phyloP scores from a whole-genome alignment of 805 yeast species.

The Wickerhamiella kazuoi region DNA sequence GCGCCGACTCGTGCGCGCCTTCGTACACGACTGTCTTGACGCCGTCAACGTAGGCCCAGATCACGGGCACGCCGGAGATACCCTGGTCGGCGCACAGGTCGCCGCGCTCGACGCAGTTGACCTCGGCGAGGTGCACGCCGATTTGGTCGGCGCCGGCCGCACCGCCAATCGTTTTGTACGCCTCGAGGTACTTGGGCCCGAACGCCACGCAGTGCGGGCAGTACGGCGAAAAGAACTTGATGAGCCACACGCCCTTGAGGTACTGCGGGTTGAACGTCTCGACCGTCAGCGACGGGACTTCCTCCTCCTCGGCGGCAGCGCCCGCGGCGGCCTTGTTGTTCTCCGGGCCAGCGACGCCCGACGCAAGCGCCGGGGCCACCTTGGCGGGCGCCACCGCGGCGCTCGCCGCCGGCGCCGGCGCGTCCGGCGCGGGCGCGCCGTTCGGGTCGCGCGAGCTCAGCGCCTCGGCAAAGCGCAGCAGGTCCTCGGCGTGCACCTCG shows the following conservation, averaged over 20 bases:
- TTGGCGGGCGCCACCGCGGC: background rate
- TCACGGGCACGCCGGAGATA: slow-evolving; percentile 48
- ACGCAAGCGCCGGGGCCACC: background rate
- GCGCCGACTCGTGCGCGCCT: slow-evolving; percentile 5
- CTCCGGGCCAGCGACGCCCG: background rate
- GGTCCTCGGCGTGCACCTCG: background rate
- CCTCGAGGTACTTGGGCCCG: slow-evolving; percentile 68
- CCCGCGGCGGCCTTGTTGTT: background rate
- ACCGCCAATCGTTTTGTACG: slow-evolving; percentile 31
- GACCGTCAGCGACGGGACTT: slow-evolving; percentile 5
- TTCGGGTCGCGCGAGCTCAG: background rate
- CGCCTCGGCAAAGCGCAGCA: background rate
- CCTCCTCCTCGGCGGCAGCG: background rate
- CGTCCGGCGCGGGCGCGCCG: background rate
- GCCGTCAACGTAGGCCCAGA: slow-evolving; percentile 39
- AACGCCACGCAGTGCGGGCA: slow-evolving; percentile 66
- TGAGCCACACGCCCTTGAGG: slow-evolving; percentile 42
- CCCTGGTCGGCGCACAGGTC: slow-evolving; percentile 63
- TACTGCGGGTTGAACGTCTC: slow-evolving; percentile 5
- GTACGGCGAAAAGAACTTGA: slow-evolving; percentile 82
- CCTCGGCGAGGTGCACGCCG: slow-evolving; percentile 33
- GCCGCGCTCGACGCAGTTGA: slow-evolving; percentile 72
- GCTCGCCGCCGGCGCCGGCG: background rate
- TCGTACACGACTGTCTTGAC: slow-evolving; percentile 13
- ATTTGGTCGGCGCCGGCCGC: slow-evolving; percentile 33